Percentiles rank a stretch among this genome's conserved stretches.
Evolutionary conservation across 2,329 filamentous ascomycete species (phyloP).

Genomic region (Penicillium sp.): DNA sequence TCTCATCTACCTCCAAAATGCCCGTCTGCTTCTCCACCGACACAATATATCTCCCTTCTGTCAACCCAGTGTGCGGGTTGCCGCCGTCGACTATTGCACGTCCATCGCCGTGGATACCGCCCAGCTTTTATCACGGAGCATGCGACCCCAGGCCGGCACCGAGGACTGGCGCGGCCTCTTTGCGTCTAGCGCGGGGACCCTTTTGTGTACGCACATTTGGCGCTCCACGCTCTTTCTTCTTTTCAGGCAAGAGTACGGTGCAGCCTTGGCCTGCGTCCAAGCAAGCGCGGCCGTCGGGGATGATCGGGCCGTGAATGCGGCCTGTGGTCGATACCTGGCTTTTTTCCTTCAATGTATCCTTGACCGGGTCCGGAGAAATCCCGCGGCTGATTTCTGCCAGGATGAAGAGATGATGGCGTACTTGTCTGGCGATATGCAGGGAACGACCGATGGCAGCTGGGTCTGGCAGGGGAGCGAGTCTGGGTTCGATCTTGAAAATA

Average conservation of each 20-base stretch:
- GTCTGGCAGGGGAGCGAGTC: slow-evolving; percentile 65
- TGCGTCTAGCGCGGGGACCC: slow-evolving; percentile 62
- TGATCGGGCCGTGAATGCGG: slow-evolving; percentile 64
- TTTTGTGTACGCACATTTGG: slow-evolving; percentile 80
- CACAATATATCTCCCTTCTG: slow-evolving; percentile 77
- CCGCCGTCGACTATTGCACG: slow-evolving; percentile 72
- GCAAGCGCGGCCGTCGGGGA: slow-evolving; percentile 65
- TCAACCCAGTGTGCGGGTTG: slow-evolving; percentile 57
- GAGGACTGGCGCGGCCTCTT: slow-evolving; percentile 52
- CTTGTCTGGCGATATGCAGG: slow-evolving; percentile 79
- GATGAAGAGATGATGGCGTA: slow-evolving; percentile 90
- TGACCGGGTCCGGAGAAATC: slow-evolving; percentile 46
- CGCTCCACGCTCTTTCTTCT: slow-evolving; percentile 76
- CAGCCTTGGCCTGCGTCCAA: slow-evolving; percentile 67
- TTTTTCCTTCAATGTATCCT: slow-evolving; percentile 71
- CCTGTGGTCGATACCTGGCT: slow-evolving; percentile 72
- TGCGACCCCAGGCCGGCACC: slow-evolving; percentile 39
- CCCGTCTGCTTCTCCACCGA: slow-evolving; percentile 77
- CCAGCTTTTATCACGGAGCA: slow-evolving; percentile 62
- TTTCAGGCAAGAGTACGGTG: slow-evolving; percentile 64
- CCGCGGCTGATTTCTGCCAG: slow-evolving; percentile 43
- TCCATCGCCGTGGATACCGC: slow-evolving; percentile 72
- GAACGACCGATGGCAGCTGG: slow-evolving; percentile 71
- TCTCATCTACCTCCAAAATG: slow-evolving; percentile 71
- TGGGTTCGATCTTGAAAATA: slow-evolving; percentile 31